phyloP scores from a whole-genome alignment of 2,329 filamentous ascomycete species.

The Rutstroemia sp. region DNA sequence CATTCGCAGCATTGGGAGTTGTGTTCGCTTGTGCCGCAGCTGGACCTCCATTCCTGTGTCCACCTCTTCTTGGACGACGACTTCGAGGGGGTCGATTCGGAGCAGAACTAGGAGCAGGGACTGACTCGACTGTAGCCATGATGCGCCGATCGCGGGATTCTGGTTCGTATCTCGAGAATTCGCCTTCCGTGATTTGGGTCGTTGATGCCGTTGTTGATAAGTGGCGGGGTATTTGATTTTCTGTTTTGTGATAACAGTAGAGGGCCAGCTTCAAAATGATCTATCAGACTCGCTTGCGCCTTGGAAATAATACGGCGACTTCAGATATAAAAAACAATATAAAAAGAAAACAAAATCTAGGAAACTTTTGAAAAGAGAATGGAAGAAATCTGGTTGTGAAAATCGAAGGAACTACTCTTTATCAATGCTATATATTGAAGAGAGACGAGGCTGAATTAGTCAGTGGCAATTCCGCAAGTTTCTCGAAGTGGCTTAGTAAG shows the following conservation, averaged over 20 bases:
- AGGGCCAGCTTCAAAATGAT: too few relatives aligned
- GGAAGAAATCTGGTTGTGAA: neutral
- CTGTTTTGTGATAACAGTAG: neutral
- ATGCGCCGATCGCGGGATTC: neutral
- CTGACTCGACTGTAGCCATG: constrained; percentile 18
- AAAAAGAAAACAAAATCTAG: neutral
- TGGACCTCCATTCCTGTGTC: constrained; percentile 14
- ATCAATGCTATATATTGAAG: neutral
- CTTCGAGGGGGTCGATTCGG: constrained; percentile 18
- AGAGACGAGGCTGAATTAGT: neutral
- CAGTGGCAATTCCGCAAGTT: neutral
- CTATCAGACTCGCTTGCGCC: constrained; percentile 17
- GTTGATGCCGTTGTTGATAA: neutral
- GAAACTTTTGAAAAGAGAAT: neutral
- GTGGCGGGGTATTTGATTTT: constrained; percentile 12
- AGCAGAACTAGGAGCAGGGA: constrained; percentile 11
- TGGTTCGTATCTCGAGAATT: neutral
- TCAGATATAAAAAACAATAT: constrained; percentile 19
- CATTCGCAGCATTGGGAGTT: constrained; percentile 5
- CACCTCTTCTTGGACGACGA: constrained; percentile 22
- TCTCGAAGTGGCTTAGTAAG: neutral
- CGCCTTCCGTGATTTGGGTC: neutral
- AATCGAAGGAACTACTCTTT: neutral
- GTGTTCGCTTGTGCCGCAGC: neutral
- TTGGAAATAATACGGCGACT: constrained; percentile 29